These are phyloP conservation scores for Schwanniomyces yamadae DNA, from an alignment of 805 yeast species.

Conservation along the genomic window DNA sequence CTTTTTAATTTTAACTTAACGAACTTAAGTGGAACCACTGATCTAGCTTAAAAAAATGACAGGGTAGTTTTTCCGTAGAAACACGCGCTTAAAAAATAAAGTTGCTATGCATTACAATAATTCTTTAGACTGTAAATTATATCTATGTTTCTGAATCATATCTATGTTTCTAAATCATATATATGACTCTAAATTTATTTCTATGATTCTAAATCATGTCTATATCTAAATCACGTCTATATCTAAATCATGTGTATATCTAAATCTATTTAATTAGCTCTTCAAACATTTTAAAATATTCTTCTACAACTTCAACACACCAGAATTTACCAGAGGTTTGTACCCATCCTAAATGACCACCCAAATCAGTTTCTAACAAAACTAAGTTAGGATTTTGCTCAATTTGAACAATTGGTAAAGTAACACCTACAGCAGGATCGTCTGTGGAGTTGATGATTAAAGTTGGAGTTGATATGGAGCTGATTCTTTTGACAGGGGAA, in stretches of 20 bases:
- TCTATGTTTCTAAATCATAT: neutral
- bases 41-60: neutral
- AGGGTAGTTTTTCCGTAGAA: neutral
- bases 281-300: constrained; percentile 28
- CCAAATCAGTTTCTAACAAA: constrained; percentile 59
- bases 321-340: constrained; percentile 60
- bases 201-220: neutral
- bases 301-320: constrained; percentile 44
- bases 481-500: constrained; percentile 54
- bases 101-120: neutral
- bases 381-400: constrained; percentile 57
- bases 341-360: constrained; percentile 87
- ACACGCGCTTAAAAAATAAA: neutral
- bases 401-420: constrained; percentile 54
- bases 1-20: too few species aligned
- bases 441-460: constrained; percentile 64
- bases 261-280: constrained; percentile 8
- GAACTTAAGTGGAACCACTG: neutral
- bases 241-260: neutral
- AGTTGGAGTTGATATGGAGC: constrained; percentile 58
- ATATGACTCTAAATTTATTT: neutral
- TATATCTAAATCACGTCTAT: neutral
- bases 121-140: neutral
- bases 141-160: neutral
- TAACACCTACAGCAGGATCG: constrained; percentile 68